These are phyloP conservation scores for Hypoxylon subgilvum DNA, from an alignment of 495 filamentous ascomycete genomes.

Conservation along the genomic window DNA sequence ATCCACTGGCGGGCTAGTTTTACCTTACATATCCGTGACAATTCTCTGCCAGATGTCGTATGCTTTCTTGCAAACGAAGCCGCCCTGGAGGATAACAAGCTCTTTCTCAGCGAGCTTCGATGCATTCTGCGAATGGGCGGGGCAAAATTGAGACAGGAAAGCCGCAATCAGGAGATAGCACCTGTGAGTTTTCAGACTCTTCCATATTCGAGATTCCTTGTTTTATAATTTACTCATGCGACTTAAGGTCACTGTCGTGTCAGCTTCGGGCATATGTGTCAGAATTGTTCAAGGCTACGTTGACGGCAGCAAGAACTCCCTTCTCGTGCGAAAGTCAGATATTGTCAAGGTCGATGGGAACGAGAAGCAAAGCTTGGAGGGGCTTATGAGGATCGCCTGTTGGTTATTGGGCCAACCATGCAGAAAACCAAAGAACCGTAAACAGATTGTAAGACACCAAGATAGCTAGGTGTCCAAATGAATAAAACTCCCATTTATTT, in stretches of 20 bases:
- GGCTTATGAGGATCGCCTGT: background rate
- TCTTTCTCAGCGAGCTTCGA: conserved; percentile 1
- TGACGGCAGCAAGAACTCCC: background rate
- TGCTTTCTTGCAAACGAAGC: conserved; percentile 2
- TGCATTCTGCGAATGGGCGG: conserved; percentile 3
- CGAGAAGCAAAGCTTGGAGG: background rate
- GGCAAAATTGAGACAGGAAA: background rate
- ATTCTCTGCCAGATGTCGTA: conserved; percentile 3
- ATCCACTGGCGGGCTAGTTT: background rate
- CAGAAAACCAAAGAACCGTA: conserved; percentile 2
- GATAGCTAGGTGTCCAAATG: too few relatives aligned
- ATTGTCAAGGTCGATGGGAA: conserved; percentile 1
- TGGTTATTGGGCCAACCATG: background rate
- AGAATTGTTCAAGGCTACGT: conserved; percentile 2
- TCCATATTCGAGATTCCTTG: background rate
- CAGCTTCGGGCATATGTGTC: background rate
- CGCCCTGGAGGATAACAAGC: conserved; percentile 1
- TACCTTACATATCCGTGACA: conserved; percentile 2
- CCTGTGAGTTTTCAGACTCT: background rate
- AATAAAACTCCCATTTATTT: too few relatives aligned
- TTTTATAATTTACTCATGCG: background rate
- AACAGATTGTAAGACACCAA: too few relatives aligned
- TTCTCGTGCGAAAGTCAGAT: background rate
- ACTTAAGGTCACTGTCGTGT: conserved; percentile 5
- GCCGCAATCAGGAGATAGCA: background rate